Percentiles rank a stretch among this genome's conserved stretches.
These are phyloP conservation scores for Diaporthe sp. DNA, from an alignment of 2,329 filamentous ascomycete species.

Conservation along the genomic window DNA sequence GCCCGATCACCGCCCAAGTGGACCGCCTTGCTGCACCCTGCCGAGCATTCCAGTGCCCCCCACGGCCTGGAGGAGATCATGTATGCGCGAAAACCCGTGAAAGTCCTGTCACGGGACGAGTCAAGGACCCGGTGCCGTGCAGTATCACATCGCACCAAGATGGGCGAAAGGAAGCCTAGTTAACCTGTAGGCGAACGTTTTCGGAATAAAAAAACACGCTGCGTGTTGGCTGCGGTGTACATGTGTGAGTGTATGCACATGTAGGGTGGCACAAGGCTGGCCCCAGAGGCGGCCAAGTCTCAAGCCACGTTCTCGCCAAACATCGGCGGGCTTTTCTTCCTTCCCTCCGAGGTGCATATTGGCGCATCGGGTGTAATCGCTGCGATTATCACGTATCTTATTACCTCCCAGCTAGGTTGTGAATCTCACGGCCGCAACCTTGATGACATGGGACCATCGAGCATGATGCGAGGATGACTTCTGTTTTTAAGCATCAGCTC, in stretches of 20 bases:
- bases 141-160: conserved; percentile 25
- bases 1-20: conserved; percentile 7
- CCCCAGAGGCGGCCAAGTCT: conserved; percentile 12
- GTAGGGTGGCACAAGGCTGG: conserved; percentile 21
- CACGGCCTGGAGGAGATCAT: not conserved
- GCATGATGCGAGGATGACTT: not conserved
- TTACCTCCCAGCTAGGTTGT: not conserved
- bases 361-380: conserved; percentile 3
- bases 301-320: conserved; percentile 23
- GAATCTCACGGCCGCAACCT: conserved; percentile 12
- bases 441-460: conserved; percentile 14
- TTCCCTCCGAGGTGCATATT: conserved; percentile 22
- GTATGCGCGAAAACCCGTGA: not conserved
- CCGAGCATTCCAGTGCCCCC: not conserved
- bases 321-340: conserved; percentile 13
- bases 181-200: not conserved
- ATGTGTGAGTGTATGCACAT: not conserved
- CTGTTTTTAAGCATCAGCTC: not conserved
- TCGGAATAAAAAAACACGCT: conserved; percentile 4
- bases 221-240: conserved; percentile 5
- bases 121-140: conserved; percentile 15
- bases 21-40: not conserved
- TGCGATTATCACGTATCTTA: not conserved
- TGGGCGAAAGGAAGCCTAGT: conserved; percentile 2
- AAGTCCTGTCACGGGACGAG: conserved; percentile 18